Evolutionary conservation across 2,329 filamentous ascomycete species (phyloP).

Genomic region (Verticillium isaacii): DNA sequence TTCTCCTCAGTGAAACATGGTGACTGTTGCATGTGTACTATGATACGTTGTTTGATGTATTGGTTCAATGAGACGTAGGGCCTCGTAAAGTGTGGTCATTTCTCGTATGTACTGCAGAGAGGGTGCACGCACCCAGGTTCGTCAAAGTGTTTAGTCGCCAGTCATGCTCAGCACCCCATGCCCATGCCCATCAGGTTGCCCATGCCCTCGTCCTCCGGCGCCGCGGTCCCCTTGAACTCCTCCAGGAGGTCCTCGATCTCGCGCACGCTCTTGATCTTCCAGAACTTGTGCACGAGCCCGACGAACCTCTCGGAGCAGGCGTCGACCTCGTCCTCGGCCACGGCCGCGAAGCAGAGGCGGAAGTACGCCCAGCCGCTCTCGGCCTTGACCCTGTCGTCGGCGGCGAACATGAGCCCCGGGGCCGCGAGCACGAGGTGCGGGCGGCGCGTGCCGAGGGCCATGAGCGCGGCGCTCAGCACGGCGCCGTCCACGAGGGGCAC

Average conservation of each 20-base stretch:
- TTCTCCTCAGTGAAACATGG: neutral
- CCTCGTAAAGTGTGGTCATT: no score
- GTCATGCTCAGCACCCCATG: conserved; percentile 19
- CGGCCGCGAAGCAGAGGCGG: conserved; percentile 80
- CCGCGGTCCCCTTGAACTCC: conserved; percentile 20
- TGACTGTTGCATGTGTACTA: neutral
- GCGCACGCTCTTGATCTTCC: conserved; percentile 63
- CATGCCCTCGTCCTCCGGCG: conserved; percentile 14
- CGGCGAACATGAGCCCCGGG: conserved; percentile 70
- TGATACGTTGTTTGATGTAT: no score
- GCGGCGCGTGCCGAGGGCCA: conserved; percentile 65
- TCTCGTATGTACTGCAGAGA: no score
- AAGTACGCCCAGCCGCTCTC: conserved; percentile 66
- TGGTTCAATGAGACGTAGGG: no score
- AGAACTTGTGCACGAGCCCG: conserved; percentile 69
- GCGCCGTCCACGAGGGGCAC: conserved; percentile 44
- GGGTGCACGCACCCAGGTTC: neutral
- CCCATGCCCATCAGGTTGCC: conserved; percentile 22
- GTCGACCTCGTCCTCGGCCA: conserved; percentile 64
- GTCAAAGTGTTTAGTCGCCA: neutral
- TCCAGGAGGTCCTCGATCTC: conserved; percentile 60
- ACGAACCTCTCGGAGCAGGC: conserved; percentile 59
- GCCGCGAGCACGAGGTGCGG: conserved; percentile 66
- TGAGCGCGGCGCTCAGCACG: conserved; percentile 59
- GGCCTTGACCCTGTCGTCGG: conserved; percentile 54